A percentile compares a stretch with the other conserved stretches of the same genome.
These are phyloP conservation scores for Mollisiaceae sp. DNA, from an alignment of 2,329 filamentous ascomycete genomes.

Conservation along the genomic window DNA sequence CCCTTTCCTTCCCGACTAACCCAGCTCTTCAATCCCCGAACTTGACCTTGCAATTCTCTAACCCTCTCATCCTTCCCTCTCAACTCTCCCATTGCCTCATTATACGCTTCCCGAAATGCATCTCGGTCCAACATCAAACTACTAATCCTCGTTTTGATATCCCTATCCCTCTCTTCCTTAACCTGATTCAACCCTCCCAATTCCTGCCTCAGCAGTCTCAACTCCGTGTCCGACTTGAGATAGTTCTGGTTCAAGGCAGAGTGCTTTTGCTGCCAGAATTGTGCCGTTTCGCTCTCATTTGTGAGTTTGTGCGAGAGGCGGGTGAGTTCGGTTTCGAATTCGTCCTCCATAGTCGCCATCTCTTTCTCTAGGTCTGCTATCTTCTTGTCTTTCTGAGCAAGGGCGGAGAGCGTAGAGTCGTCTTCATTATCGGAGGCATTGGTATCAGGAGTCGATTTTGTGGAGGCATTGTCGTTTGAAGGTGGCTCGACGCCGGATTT, in stretches of 20 bases:
- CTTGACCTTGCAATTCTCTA: constrained; percentile 59
- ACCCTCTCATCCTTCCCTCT: constrained; percentile 61
- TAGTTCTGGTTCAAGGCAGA: constrained; percentile 57
- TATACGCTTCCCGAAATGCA: constrained; percentile 54
- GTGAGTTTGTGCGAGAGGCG: constrained; percentile 51
- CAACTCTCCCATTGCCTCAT: constrained; percentile 52
- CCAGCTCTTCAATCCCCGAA: constrained; percentile 72
- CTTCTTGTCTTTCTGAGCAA: constrained; percentile 53
- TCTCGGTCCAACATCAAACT: constrained; percentile 41
- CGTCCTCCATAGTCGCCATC: constrained; percentile 56
- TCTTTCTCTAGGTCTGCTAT: constrained; percentile 60
- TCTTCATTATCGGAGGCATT: constrained; percentile 25
- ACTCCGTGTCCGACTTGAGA: constrained; percentile 57
- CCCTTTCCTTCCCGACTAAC: constrained; percentile 70
- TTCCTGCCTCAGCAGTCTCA: constrained; percentile 56
- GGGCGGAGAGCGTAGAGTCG: constrained; percentile 11
- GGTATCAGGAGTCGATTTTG: constrained; percentile 24
- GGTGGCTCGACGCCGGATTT: constrained; percentile 22
- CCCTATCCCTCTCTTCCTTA: constrained; percentile 44
- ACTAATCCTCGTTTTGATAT: constrained; percentile 38
- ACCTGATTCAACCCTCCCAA: constrained; percentile 32
- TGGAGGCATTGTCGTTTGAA: constrained; percentile 27
- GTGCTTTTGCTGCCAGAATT: constrained; percentile 64
- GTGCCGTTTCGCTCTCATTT: constrained; percentile 58
- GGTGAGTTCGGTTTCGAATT: constrained; percentile 60